phyloP scores from a whole-genome alignment of 108 stramenopile genomes.

The Skeletonema grethae region DNA sequence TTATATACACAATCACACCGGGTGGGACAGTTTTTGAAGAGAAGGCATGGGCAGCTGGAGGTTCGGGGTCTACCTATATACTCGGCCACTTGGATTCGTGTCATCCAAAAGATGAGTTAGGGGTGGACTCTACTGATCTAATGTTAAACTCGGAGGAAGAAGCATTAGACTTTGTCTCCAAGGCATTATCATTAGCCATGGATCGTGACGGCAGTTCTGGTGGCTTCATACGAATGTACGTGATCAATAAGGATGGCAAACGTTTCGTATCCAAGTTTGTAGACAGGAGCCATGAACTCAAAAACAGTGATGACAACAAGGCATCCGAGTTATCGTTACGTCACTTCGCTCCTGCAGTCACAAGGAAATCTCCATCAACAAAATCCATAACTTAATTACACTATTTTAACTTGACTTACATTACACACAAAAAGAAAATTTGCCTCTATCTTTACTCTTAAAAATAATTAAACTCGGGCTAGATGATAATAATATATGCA shows the following conservation, averaged over 20 bases:
- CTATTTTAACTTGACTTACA: background rate
- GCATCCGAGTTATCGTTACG: background rate
- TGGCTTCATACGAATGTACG: conserved; percentile 65
- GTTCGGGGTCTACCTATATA: conserved; percentile 75
- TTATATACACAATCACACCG: conserved; percentile 64
- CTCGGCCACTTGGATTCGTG: conserved; percentile 69
- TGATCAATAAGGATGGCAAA: conserved; percentile 48
- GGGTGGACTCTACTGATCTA: background rate
- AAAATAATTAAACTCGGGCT: background rate
- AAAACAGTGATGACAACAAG: background rate
- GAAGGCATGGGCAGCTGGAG: conserved; percentile 59
- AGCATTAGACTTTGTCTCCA: conserved; percentile 61
- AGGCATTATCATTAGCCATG: conserved; percentile 69
- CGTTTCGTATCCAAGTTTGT: conserved; percentile 18
- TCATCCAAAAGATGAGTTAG: conserved; percentile 14
- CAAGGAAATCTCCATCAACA: background rate
- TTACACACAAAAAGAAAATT: background rate
- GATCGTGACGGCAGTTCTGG: conserved; percentile 84
- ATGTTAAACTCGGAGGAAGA: conserved; percentile 53
- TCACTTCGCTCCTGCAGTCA: background rate
- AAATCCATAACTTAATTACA: background rate
- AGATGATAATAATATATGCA: background rate
- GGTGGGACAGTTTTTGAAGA: conserved; percentile 70
- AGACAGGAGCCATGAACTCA: background rate
- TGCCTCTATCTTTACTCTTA: background rate